Evolutionary conservation across 768 basidiomycete species (phyloP).

Genomic region (Russula foetens): DNA sequence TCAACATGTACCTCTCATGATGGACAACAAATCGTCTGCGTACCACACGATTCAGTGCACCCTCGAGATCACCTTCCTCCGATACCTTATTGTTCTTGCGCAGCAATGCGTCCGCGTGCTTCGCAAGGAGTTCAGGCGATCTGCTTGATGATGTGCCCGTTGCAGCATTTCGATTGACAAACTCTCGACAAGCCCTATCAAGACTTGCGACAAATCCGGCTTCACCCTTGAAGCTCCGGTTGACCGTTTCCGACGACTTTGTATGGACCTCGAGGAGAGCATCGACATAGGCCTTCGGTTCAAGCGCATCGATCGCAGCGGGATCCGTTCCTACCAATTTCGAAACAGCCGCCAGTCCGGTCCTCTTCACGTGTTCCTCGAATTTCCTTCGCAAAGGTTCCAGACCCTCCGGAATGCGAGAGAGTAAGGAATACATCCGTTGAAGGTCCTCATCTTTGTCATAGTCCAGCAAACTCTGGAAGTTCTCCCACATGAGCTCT

Average conservation of each 20-base stretch:
- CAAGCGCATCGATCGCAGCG: slow-evolving; percentile 52
- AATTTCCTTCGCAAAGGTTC: slow-evolving; percentile 89
- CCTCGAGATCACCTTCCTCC: no score
- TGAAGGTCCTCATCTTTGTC: slow-evolving; percentile 94
- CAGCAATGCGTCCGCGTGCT: slow-evolving; percentile 82
- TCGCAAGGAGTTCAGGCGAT: slow-evolving; percentile 88
- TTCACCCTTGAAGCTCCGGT: slow-evolving; percentile 84
- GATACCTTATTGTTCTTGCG: slow-evolving; percentile 94
- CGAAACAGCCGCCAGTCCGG: slow-evolving; percentile 74
- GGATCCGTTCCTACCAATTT: slow-evolving; percentile 52
- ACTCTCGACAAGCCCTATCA: slow-evolving; percentile 92
- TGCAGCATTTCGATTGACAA: slow-evolving; percentile 88
- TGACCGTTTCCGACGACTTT: slow-evolving; percentile 86
- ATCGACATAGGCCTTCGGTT: slow-evolving; percentile 93
- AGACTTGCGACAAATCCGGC: slow-evolving; percentile 89
- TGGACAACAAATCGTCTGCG: slow-evolving; percentile 23
- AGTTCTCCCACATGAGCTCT: slow-evolving; percentile 84
- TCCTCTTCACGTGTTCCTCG: slow-evolving; percentile 91
- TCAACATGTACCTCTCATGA: no score
- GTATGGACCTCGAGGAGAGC: slow-evolving; percentile 84
- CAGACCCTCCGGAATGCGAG: slow-evolving; percentile 83
- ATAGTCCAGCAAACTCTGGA: slow-evolving; percentile 81
- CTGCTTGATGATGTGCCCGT: slow-evolving; percentile 78
- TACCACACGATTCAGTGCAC: slow-evolving; percentile 85
- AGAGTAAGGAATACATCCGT: slow-evolving; percentile 89